Conservation (phyloP, 148 eudicot species). For the Camellia sinensis region DNA sequence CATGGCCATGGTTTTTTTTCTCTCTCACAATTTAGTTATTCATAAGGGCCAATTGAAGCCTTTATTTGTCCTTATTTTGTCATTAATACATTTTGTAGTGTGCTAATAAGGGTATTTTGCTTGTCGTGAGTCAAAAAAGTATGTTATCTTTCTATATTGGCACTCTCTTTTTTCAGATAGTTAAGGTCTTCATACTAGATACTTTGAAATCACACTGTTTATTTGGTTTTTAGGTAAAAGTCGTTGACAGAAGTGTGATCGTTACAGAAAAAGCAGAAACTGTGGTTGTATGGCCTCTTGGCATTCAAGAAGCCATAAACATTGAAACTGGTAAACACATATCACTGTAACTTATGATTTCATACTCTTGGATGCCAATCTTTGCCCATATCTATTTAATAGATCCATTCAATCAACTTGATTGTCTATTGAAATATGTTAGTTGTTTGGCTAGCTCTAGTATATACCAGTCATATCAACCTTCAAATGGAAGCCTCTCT, state of each 20-base stretch:
- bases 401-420: not conserved
- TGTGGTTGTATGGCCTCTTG: conserved; percentile 66
- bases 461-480: not conserved
- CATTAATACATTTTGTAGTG: not conserved
- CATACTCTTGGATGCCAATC: not conserved
- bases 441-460: not conserved
- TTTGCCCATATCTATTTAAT: not conserved
- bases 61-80: not conserved
- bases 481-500: not conserved
- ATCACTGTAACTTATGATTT: not conserved
- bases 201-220: not conserved
- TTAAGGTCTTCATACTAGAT: not conserved
- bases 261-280: conserved; percentile 92
- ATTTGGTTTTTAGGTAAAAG: conserved; percentile 66
- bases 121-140: not conserved
- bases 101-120: not conserved
- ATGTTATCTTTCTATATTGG: not conserved
- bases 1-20: not conserved
- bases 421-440: not conserved
- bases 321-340: conserved; percentile 59
- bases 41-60: conserved; percentile 2
- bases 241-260: conserved; percentile 73
- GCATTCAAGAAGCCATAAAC: conserved; percentile 86
- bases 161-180: not conserved
- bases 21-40: not conserved